Base-by-base conservation (phyloP, 2,329 filamentous ascomycete genomes). In the Dactylellina leptospora region DNA sequence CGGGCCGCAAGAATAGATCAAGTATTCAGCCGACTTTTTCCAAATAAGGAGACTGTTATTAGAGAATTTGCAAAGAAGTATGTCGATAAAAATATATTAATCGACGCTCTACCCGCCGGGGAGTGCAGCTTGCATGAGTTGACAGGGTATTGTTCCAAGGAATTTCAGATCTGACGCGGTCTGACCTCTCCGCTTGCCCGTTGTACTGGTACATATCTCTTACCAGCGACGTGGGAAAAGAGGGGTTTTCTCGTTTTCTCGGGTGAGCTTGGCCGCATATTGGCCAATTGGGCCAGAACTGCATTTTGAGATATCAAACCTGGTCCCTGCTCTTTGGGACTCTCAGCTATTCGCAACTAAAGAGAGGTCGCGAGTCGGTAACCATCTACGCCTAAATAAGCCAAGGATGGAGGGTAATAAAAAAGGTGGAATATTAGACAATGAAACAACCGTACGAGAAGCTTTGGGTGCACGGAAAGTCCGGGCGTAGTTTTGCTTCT, bases 111-210 rank as follows among this genome's bases (percentile, higher is more conserved):
- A 63, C 59, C 59, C 59, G 59, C 59, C 60, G 40, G 56, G 18
- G 22, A 13, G 18, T 42, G 51, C 30, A 13, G 33, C 33, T n/a
- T 27, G 51, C 51, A 55, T 25, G 22, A 42, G 30, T 20, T 36
- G 10, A 13, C 33, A 42, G 9, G 30, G 18, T 42, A 33, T 33
- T 27, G 44, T 42, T 56, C 47, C 61, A 51, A 63, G 20, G 38
- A 20, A 55, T 23, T 58, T 58, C 42, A 50, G 30, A 66, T 66
- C 61, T 66, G 51, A 66, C 61, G 61, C 61, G 51, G 51, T 44
- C 42, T 11, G 42, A 28, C 33, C 30, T 18, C 30, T 2, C 28
- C 16, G n/a, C 3, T 38, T n/a, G 16, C 23, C 50, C 36, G 33
- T 42, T 55, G 51, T 55, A 55, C 30, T 25, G 22, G 51, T 53